phyloP scores from a whole-genome alignment of 1,139 yeast species.

The Sugiyamaella pinicola region DNA sequence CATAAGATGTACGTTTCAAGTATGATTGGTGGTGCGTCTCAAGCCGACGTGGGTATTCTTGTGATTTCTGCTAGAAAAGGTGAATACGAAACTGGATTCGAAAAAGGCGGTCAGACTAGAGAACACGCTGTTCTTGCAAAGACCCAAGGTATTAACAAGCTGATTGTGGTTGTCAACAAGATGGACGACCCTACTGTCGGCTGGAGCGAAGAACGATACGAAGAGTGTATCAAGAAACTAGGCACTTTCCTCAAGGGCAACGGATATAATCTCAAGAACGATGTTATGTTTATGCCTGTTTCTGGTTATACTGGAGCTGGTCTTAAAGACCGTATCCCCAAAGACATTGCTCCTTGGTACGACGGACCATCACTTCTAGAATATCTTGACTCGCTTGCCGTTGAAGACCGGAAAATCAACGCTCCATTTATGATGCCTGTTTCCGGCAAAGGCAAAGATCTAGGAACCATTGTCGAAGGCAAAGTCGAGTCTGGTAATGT shows the following conservation, averaged over 20 bases:
- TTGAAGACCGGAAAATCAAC: slow-evolving; percentile 80
- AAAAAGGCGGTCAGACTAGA: slow-evolving; percentile 98
- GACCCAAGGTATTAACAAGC: slow-evolving; percentile 95
- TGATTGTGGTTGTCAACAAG: slow-evolving; percentile 92
- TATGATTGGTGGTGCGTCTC: slow-evolving; percentile 99
- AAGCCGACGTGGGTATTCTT: slow-evolving; percentile 96
- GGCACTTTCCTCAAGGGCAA: slow-evolving; percentile 79
- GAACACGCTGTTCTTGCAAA: slow-evolving; percentile 97
- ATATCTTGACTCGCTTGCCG: slow-evolving; percentile 79
- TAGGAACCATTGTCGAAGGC: slow-evolving; percentile 98
- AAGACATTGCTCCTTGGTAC: slow-evolving; percentile 87
- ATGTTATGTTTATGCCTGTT: slow-evolving; percentile 91
- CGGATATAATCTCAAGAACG: slow-evolving; percentile 82
- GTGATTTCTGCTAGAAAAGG: slow-evolving; percentile 98
- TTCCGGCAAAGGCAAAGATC: slow-evolving; percentile 90
- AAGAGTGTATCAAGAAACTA: slow-evolving; percentile 88
- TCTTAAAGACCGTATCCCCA: slow-evolving; percentile 77
- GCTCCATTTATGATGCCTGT: slow-evolving; percentile 98
- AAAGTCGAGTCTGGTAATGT: slow-evolving; percentile 95
- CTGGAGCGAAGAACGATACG: slow-evolving; percentile 96
- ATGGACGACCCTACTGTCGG: slow-evolving; percentile 97
- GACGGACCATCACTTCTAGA: slow-evolving; percentile 89
- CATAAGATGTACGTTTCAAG: slow-evolving; percentile 98
- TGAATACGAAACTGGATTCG: slow-evolving; percentile 98
- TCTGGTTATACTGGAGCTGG: slow-evolving; percentile 98